Percentiles rank a stretch among this genome's conserved stretches.
Conservation (phyloP, 768 basidiomycete species). For the Hygrophoropsis aurantiaca region DNA sequence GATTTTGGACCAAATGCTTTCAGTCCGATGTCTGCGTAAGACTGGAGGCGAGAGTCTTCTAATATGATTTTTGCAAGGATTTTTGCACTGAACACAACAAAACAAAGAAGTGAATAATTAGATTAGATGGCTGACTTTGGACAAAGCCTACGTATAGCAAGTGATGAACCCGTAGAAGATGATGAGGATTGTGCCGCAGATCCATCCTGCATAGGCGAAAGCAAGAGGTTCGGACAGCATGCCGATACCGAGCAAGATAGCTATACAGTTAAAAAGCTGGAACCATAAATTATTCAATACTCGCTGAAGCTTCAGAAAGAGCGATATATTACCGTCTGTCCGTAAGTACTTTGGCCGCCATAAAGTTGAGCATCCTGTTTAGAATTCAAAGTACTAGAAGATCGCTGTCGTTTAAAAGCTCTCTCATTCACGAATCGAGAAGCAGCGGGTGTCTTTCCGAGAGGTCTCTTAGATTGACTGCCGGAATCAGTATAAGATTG, state of each 20-base stretch:
- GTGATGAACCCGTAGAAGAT: slow-evolving; percentile 76
- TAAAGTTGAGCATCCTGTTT: slow-evolving; percentile 28
- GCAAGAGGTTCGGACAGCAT: slow-evolving; percentile 89
- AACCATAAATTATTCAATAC: neutral
- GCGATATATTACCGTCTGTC: slow-evolving; percentile 57
- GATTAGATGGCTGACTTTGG: neutral
- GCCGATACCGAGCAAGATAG: slow-evolving; percentile 84
- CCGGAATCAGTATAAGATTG: no score
- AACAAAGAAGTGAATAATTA: neutral
- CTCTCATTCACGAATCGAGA: neutral
- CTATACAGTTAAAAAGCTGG: slow-evolving; percentile 87
- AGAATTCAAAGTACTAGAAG: neutral
- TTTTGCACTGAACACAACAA: slow-evolving; percentile 62
- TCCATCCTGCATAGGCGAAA: slow-evolving; percentile 91
- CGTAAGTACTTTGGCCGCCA: slow-evolving; percentile 66
- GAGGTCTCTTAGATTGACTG: no score
- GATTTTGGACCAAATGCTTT: slow-evolving; percentile 84
- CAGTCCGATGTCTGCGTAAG: slow-evolving; percentile 87
- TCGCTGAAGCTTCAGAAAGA: slow-evolving; percentile 1
- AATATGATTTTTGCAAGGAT: slow-evolving; percentile 77
- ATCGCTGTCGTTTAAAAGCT: slow-evolving; percentile 2
- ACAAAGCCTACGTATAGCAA: slow-evolving; percentile 80
- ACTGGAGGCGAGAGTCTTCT: slow-evolving; percentile 64
- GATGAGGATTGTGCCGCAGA: slow-evolving; percentile 71
- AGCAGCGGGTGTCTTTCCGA: no score